Percentiles rank a stretch among this genome's conserved stretches.
These are phyloP conservation scores for Chalaropsis thielavioides DNA, from an alignment of 2,329 filamentous ascomycete genomes.

Conservation along the genomic window DNA sequence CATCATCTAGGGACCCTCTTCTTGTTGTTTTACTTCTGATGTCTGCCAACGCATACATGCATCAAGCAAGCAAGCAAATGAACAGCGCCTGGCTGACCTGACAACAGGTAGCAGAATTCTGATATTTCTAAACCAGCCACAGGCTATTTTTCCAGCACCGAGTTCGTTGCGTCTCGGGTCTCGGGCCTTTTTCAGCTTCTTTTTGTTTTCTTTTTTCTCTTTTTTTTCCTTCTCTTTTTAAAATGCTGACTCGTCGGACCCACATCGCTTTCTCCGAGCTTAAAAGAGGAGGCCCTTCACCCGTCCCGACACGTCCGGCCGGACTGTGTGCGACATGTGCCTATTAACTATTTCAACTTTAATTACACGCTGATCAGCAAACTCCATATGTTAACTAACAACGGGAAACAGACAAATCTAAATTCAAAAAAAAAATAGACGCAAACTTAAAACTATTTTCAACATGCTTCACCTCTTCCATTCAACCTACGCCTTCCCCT, in stretches of 20 bases:
- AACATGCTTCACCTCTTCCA: background rate
- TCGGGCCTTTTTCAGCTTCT: background rate
- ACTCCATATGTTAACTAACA: background rate
- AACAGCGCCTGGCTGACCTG: background rate
- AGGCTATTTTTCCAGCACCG: background rate
- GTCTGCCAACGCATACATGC: slow-evolving; percentile 5
- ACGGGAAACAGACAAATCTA: background rate
- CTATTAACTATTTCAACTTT: background rate
- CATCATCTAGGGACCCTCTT: background rate
- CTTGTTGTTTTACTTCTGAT: background rate
- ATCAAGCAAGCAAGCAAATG: background rate
- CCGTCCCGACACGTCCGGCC: too few species aligned
- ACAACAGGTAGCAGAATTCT: background rate
- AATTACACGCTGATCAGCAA: background rate
- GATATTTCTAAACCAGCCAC: background rate
- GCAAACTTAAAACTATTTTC: background rate
- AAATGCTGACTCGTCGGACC: background rate
- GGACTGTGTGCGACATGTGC: background rate
- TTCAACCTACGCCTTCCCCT: background rate
- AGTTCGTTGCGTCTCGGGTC: background rate
- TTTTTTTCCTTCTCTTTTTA: background rate
- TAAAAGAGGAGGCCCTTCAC: too few species aligned
- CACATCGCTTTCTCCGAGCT: background rate
- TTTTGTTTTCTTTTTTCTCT: background rate
- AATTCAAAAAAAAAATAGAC: background rate